Evolutionary conservation across 257 asterid genomes (phyloP).

Genomic region (Solanum gandarillasii): DNA sequence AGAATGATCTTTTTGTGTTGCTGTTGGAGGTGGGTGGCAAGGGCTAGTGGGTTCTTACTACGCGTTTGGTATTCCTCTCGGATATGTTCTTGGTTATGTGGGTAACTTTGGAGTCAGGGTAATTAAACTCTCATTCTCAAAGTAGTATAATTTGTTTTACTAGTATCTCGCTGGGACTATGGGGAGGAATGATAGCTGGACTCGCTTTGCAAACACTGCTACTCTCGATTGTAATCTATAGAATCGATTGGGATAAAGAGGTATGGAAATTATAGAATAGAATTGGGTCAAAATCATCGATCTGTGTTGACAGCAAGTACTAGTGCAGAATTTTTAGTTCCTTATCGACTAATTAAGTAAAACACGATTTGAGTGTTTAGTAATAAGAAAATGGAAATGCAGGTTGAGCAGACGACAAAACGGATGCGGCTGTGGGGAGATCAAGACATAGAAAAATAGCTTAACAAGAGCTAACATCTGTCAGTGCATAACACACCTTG

Average conservation of each 20-base stretch:
- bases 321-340: background rate
- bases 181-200: slow-evolving; percentile 83
- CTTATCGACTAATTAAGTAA: background rate
- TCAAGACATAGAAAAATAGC: slow-evolving; percentile 1
- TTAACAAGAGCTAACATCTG: background rate
- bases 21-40: slow-evolving; percentile 78
- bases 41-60: slow-evolving; percentile 61
- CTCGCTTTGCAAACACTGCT: slow-evolving; percentile 2
- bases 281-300: background rate
- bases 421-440: slow-evolving; percentile 69
- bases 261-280: slow-evolving; percentile 7
- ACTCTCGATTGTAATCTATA: slow-evolving; percentile 23
- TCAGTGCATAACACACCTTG: background rate
- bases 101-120: slow-evolving; percentile 48
- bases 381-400: background rate
- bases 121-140: background rate
- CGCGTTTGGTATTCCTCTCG: slow-evolving; percentile 54
- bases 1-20: slow-evolving; percentile 15
- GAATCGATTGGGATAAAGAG: slow-evolving; percentile 65
- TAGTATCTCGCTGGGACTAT: slow-evolving; percentile 35
- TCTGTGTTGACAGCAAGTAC: background rate
- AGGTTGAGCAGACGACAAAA: slow-evolving; percentile 54
- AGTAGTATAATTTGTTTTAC: background rate
- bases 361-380: background rate
- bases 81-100: slow-evolving; percentile 40